Base-by-base conservation (phyloP, 345 rosid genomes). In the Dovyalis caffra region DNA sequence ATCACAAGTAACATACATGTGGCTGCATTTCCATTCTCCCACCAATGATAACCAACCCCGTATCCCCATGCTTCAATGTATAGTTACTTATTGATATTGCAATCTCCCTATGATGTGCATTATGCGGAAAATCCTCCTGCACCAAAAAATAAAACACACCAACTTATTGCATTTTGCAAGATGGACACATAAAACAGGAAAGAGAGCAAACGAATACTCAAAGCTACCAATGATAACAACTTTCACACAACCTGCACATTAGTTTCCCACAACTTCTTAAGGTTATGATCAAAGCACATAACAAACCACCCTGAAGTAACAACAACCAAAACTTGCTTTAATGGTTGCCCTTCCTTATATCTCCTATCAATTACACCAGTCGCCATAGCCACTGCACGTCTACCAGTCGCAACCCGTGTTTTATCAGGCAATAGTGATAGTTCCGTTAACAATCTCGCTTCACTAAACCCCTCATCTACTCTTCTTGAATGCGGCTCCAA, bases 261-360 rank as follows among this genome's bases (percentile, higher is more conserved):
- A 56, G 80, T 83, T 78, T 96, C 99, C 99, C 97, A 96, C 4
- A 96, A 88, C 87, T 93, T 96, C 2, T 92, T 90, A 20, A 93
- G 87, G 85, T 93, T 96, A 73, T 96, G 99, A 89, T 96, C 98
- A 70, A 88, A 96, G 85, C 99, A 96, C 89, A 93, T 90, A 14
- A 96, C 99, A 8, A 85, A 85, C 98, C 98, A 93, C 58, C 92
- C 97, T 0, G 99, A 87, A 15, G 99, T 93, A 81, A 96, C 97
- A 83, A 93, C 98, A 43, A 93, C 97, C 87, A 96, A 70, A 70
- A 93, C 99, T 85, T 90, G 98, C 86, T 96, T 96, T 70, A 85
- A 90, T 6, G 95, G 98, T 45, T 86, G 90, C 3, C 95, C 95
- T 45, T 79, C 86, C 77, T 82, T 87, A 84, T 85, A 91, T 5